A percentile compares a stretch with the other conserved stretches of the same genome.
These are phyloP conservation scores for Sporothrix curviconia DNA, from an alignment of 2,329 filamentous ascomycete genomes.

Conservation along the genomic window DNA sequence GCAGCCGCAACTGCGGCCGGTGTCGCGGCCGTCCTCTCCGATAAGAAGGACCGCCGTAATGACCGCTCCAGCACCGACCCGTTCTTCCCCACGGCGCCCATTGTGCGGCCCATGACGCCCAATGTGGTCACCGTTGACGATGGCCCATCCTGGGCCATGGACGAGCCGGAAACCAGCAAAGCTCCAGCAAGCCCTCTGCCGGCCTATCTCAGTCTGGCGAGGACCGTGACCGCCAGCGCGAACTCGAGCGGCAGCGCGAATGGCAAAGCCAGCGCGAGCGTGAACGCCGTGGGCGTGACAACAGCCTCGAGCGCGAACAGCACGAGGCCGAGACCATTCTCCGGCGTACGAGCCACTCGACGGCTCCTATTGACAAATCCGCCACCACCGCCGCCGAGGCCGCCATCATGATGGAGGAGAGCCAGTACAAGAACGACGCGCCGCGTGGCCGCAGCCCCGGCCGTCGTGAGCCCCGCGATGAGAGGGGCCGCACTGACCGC, in stretches of 20 bases:
- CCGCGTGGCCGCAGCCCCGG: slow-evolving; percentile 16
- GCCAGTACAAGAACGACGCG: slow-evolving; percentile 25
- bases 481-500: slow-evolving; percentile 18
- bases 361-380: slow-evolving; percentile 39
- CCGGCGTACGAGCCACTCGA: slow-evolving; percentile 41
- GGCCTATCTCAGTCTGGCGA: background rate
- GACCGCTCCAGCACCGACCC: slow-evolving; percentile 23
- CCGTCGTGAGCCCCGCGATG: slow-evolving; percentile 14
- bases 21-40: background rate
- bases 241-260: background rate
- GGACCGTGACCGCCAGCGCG: slow-evolving; percentile 1
- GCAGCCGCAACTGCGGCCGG: background rate
- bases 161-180: slow-evolving; percentile 27
- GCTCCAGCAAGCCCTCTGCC: too few species aligned
- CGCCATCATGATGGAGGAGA: slow-evolving; percentile 34
- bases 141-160: slow-evolving; percentile 19
- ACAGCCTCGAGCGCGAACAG: slow-evolving; percentile 42
- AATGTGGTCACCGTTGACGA: slow-evolving; percentile 18
- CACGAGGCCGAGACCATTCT: slow-evolving; percentile 42
- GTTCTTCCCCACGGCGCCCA: slow-evolving; percentile 42
- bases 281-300: slow-evolving; percentile 20
- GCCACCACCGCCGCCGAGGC: slow-evolving; percentile 42
- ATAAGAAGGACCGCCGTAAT: background rate
- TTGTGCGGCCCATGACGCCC: slow-evolving; percentile 36
- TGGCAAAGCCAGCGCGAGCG: background rate